phyloP scores from a whole-genome alignment of 225 moss, liverwort and hornwort genomes.

The Physcomitrellopsis africana region DNA sequence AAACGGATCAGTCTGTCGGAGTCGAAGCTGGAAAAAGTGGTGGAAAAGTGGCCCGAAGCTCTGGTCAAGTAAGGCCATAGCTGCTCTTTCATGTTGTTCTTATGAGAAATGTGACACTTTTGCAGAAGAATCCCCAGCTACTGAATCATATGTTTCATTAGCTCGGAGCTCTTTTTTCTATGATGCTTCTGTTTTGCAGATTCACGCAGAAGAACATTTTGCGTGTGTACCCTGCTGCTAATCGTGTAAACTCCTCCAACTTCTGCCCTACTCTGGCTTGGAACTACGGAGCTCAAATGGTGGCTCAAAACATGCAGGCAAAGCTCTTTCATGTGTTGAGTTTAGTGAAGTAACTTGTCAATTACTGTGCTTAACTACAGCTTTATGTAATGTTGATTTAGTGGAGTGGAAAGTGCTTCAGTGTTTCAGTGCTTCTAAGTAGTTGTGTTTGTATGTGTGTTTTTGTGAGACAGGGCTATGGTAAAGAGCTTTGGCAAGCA shows the following conservation, averaged over 20 bases:
- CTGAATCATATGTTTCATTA: neutral
- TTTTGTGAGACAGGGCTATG: slow-evolving; percentile 41
- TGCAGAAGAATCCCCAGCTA: too few relatives aligned
- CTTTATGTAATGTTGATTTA: too few relatives aligned
- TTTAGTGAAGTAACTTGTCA: too few relatives aligned
- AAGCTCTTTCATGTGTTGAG: too few relatives aligned
- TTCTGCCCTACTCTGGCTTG: slow-evolving; percentile 79
- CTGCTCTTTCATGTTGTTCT: neutral
- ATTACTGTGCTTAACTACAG: too few relatives aligned
- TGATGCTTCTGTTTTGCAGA: slow-evolving; percentile 34
- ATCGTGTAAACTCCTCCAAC: slow-evolving; percentile 87
- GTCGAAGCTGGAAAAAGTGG: slow-evolving; percentile 74
- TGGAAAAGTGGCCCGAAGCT: slow-evolving; percentile 48
- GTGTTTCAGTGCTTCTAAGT: too few relatives aligned
- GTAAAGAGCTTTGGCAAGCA: slow-evolving; percentile 77
- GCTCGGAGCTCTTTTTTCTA: neutral
- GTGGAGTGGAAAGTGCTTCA: too few relatives aligned
- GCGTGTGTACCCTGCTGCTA: slow-evolving; percentile 82
- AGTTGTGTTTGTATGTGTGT: neutral
- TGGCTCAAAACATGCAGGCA: slow-evolving; percentile 69
- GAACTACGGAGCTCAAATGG: slow-evolving; percentile 98
- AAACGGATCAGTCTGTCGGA: slow-evolving; percentile 91
- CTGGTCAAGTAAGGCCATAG: slow-evolving; percentile 61
- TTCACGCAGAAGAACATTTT: slow-evolving; percentile 83
- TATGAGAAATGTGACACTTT: neutral